Base-by-base conservation (phyloP, 495 filamentous ascomycete genomes). In the Aspergillus baeticus region DNA sequence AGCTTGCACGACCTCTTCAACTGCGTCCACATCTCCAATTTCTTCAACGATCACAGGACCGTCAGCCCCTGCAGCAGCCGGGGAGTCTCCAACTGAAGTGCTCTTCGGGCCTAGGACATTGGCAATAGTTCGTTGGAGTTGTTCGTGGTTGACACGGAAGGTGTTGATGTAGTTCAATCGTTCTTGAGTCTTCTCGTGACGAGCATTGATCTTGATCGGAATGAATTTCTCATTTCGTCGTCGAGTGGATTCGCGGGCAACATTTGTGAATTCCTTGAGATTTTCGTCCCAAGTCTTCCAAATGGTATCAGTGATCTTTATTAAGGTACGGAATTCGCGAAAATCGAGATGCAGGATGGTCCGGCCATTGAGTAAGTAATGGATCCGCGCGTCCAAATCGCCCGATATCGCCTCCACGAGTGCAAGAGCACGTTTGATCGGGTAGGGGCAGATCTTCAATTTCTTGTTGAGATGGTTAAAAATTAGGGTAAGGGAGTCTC, bases 381-480 rank as follows among this genome's bases (percentile, higher is more conserved):
- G 93, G 42, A 99, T 81, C 53, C 90, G 86, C 26, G 84, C 78
- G 62, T 98, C 91, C 21, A 99, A 76, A 63, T 99, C 94, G 5
- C 84, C 89, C 10, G 94, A 99, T 43, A 99, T 98, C n/a, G 95
- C 91, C 70, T 96, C 90, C 11, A 98, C 94, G n/a, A 99, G 82
- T 23, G 91, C 90, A 57, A 99, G 80, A 10, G 94, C 92, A 55
- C 94, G 85, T 58, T 85, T 85, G 60, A 99, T 90, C 2, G 94
- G 94, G 66, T 99, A 99, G 5, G 91, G 90, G 53, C 88, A 96
- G 43, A 96, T 89, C 62, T 93, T 87, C 65, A 98, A 77, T 76
- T 98, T 98, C 78, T 94, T 96, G 76, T 97, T 98, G 60, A 98
- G 80, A 69, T 99, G 94, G 29, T 72, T 79, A 73, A 99, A 98